Conservation (phyloP, 768 basidiomycete species). For the Russula emetica region DNA sequence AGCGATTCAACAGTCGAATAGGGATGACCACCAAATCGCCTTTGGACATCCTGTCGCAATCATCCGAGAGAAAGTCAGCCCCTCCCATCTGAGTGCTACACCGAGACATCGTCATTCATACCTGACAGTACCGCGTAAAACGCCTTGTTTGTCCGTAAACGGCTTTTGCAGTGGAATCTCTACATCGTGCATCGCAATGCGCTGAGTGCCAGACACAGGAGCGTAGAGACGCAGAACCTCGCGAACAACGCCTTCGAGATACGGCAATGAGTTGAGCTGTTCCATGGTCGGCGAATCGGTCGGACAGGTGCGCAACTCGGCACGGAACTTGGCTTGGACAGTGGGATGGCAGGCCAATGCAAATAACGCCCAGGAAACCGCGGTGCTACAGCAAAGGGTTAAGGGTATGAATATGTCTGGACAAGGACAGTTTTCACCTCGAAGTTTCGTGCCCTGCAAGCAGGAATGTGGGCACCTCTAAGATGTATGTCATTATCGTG, state of each 20-base stretch:
- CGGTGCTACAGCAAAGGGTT: slow-evolving; percentile 24
- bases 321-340: slow-evolving; percentile 36
- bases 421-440: slow-evolving; percentile 2
- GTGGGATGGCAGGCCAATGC: slow-evolving; percentile 33
- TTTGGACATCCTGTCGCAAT: slow-evolving; percentile 13
- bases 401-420: not conserved
- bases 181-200: slow-evolving; percentile 32
- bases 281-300: slow-evolving; percentile 32
- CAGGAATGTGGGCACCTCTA: slow-evolving; percentile 35
- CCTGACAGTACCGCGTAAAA: slow-evolving; percentile 18
- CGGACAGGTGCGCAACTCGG: slow-evolving; percentile 32
- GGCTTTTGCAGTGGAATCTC: slow-evolving; percentile 33
- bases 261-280: slow-evolving; percentile 33
- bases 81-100: not conserved
- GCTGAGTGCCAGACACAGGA: slow-evolving; percentile 29
- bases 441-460: slow-evolving; percentile 34
- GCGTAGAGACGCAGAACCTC: slow-evolving; percentile 33
- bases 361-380: slow-evolving; percentile 37
- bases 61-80: not conserved
- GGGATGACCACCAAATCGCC: slow-evolving; percentile 30
- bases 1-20: slow-evolving; percentile 31
- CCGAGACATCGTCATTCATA: not conserved
- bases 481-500: not conserved
- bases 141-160: slow-evolving; percentile 26
- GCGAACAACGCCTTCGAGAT: slow-evolving; percentile 35